Evolutionary conservation across 805 yeast genomes (phyloP).

Genomic region (Candida berthetii): DNA sequence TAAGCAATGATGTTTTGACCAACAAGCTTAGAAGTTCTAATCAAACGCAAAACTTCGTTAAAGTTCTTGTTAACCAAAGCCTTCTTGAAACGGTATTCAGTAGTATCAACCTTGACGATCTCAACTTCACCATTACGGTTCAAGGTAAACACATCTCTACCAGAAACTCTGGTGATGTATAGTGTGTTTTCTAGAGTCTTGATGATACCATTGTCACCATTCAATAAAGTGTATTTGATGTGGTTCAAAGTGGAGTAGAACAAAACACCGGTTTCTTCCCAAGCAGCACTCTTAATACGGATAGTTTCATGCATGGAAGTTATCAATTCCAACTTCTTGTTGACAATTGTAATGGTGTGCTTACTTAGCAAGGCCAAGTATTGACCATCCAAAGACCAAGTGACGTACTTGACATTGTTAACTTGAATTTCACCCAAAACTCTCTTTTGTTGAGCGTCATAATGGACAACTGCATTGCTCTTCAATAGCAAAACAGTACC

Average conservation of each 20-base stretch:
- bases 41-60: conserved; percentile 85
- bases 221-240: conserved; percentile 85
- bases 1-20: conserved; percentile 97
- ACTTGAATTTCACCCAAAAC: conserved; percentile 62
- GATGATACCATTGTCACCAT: conserved; percentile 93
- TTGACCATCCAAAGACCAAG: conserved; percentile 87
- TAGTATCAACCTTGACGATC: conserved; percentile 78
- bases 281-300: conserved; percentile 92
- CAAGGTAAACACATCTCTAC: conserved; percentile 70
- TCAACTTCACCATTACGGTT: conserved; percentile 84
- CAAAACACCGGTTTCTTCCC: conserved; percentile 93
- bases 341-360: conserved; percentile 87
- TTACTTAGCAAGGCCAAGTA: conserved; percentile 84
- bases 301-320: conserved; percentile 94
- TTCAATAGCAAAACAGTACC: conserved; percentile 79
- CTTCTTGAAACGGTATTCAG: conserved; percentile 93
- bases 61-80: conserved; percentile 88
- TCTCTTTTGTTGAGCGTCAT: conserved; percentile 91
- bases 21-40: conserved; percentile 82
- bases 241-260: conserved; percentile 94
- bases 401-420: conserved; percentile 77
- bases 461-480: conserved; percentile 64
- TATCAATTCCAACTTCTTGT: conserved; percentile 66
- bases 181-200: conserved; percentile 87
- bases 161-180: conserved; percentile 69